A percentile compares a stretch with the other conserved stretches of the same genome.
Evolutionary conservation across 1,284 basidiomycete species (phyloP).

Genomic region (Naganishia liquefaciens): DNA sequence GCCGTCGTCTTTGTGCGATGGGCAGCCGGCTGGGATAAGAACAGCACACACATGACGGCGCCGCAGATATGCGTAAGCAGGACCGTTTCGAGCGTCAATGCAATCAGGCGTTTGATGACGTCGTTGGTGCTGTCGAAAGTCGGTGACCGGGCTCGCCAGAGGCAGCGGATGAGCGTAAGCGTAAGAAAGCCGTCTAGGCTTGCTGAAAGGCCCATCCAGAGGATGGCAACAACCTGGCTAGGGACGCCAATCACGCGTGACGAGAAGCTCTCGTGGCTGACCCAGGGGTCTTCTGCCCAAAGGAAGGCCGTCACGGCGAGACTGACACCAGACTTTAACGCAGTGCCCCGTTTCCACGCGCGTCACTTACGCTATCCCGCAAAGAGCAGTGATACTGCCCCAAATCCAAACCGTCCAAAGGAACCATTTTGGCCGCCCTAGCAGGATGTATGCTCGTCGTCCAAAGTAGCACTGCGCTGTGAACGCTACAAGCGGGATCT

Average conservation of each 20-base stretch:
- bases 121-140: conserved; percentile 29
- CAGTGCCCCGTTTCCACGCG: neutral
- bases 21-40: conserved; percentile 40
- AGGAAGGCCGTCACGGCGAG: conserved; percentile 43
- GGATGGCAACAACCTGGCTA: conserved; percentile 44
- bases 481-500: conserved; percentile 43
- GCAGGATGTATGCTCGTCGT: conserved; percentile 39
- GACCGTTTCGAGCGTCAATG: conserved; percentile 45
- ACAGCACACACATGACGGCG: conserved; percentile 44
- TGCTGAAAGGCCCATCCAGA: conserved; percentile 47
- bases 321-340: conserved; percentile 27
- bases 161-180: conserved; percentile 36
- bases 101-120: conserved; percentile 37
- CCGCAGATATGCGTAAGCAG: conserved; percentile 44
- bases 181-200: conserved; percentile 42
- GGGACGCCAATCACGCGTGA: conserved; percentile 39
- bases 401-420: conserved; percentile 34
- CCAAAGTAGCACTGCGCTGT: conserved; percentile 45
- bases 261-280: conserved; percentile 33
- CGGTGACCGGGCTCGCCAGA: conserved; percentile 29
- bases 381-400: conserved; percentile 38
- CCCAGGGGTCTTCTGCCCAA: conserved; percentile 42
- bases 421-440: conserved; percentile 40
- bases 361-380: conserved; percentile 42
- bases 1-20: conserved; percentile 39